Conservation (phyloP, 257 asterid species). For the Petrea volubilis region DNA sequence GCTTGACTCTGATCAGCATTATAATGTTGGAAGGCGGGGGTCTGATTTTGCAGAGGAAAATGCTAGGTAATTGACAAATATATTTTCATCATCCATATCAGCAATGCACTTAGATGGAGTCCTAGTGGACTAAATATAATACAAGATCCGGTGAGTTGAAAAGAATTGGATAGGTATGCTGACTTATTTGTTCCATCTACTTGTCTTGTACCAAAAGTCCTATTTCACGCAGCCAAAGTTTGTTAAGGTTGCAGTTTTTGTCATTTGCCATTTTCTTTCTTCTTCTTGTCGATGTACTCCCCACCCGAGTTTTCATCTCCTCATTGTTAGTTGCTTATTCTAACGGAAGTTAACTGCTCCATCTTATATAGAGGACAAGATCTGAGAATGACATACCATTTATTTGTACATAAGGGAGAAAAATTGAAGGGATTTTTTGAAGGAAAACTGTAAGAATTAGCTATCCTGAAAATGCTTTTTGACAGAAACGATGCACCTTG, state of each 20-base stretch:
- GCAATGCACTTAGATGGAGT: background rate
- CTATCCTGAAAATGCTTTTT: constrained; percentile 4
- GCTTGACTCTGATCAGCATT: constrained; percentile 82
- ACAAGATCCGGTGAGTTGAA: background rate
- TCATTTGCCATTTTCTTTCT: background rate
- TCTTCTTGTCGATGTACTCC: background rate
- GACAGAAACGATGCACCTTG: background rate
- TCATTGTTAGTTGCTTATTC: background rate
- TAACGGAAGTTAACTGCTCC: background rate
- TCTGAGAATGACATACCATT: background rate
- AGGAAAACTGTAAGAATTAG: background rate
- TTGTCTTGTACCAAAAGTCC: background rate
- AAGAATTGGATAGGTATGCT: background rate
- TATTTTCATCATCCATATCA: constrained; percentile 1
- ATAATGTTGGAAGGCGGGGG: constrained; percentile 57
- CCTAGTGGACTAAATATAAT: background rate
- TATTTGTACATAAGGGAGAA: background rate
- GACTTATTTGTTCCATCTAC: background rate
- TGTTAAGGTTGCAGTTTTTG: background rate
- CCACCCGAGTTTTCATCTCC: background rate
- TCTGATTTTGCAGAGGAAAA: constrained; percentile 50
- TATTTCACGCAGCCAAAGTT: background rate
- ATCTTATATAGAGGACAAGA: background rate
- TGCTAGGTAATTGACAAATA: constrained; percentile 49
- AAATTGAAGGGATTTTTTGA: background rate